Conservation (phyloP, 176 grass and related monocot genomes). For the Oropetium thomaeum region DNA sequence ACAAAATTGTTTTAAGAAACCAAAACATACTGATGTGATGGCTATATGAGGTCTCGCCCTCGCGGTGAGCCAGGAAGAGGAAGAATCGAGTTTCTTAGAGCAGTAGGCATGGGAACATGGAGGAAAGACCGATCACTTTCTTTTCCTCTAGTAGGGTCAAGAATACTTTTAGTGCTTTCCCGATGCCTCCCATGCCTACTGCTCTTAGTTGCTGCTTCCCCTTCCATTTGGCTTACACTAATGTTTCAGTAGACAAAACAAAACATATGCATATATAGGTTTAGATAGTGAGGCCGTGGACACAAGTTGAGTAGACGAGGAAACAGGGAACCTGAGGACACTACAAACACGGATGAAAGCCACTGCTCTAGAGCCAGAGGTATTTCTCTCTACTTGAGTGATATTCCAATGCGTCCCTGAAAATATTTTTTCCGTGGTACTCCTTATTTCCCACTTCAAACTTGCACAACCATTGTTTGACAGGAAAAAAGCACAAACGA, state of each 20-base stretch:
- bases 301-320: not conserved
- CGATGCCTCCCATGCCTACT: slow-evolving; percentile 24
- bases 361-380: too few relatives aligned
- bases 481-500: not conserved
- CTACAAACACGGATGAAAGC: not conserved
- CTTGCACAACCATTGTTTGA: not conserved
- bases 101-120: slow-evolving; percentile 28
- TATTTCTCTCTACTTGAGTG: not conserved
- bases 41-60: not conserved
- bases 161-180: not conserved
- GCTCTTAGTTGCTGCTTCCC: slow-evolving; percentile 9
- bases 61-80: slow-evolving; percentile 11
- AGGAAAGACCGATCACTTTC: slow-evolving; percentile 24
- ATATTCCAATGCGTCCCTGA: not conserved
- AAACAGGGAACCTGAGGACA: not conserved
- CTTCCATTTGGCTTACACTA: slow-evolving; percentile 23
- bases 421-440: not conserved
- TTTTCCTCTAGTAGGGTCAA: not conserved
- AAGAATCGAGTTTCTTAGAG: slow-evolving; percentile 26
- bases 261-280: not conserved
- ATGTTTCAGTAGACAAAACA: not conserved
- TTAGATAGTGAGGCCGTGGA: not conserved
- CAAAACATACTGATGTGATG: not conserved
- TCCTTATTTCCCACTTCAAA: not conserved
- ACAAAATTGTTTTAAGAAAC: not conserved